Evolutionary conservation across 129 eudicot genomes (phyloP), one percentile per base, ranked within the genome.

Genomic region (Pulicaria dysenterica): DNA sequence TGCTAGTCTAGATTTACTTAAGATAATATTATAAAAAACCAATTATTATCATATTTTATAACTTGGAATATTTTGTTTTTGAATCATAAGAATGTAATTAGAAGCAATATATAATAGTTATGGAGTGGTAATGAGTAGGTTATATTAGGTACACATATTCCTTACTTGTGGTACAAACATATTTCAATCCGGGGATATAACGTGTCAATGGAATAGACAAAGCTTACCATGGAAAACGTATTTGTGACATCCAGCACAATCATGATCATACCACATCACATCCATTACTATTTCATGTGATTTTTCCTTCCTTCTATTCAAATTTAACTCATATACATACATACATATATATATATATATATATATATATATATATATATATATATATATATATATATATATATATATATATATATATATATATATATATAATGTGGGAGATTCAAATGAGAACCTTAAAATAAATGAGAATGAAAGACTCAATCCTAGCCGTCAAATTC

Each of bases 121-220:
- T 71, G 76, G 45, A 70, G 55, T 56, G 34, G 56, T 56, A 56
- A 71, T 71, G 75, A 71, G 47, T 72, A 46, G 0, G 1, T 48
- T 67, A 12, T n/a, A 50, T 64, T 72, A 41, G 68, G 50, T 47
- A 55, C 43, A 77, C 2, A 24, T 70, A 73, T 73, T 67, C 80
- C 57, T 80, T 80, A 60, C 84, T 80, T 74, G 12, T 61, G 15
- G 61, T 47, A 17, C 72, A 78, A 78, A 77, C 82, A 45, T 67
- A n/a, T n/a, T n/a, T n/a, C n/a, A n/a, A n/a, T n/a, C n/a, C n/a
- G n/a, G n/a, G n/a, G n/a, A n/a, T n/a, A 6, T 58, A 72, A 80
- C 85, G 83, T 84, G 89, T 76, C 89, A 74, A 63, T 46, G 51
- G 66, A 58, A 47, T 58, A 76, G 83, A 84, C 83, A 44, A 81